Percentiles rank a stretch among this genome's conserved stretches.
Evolutionary conservation across 805 yeast genomes (phyloP).

Genomic region (Lipomyces spencermartinsiae): DNA sequence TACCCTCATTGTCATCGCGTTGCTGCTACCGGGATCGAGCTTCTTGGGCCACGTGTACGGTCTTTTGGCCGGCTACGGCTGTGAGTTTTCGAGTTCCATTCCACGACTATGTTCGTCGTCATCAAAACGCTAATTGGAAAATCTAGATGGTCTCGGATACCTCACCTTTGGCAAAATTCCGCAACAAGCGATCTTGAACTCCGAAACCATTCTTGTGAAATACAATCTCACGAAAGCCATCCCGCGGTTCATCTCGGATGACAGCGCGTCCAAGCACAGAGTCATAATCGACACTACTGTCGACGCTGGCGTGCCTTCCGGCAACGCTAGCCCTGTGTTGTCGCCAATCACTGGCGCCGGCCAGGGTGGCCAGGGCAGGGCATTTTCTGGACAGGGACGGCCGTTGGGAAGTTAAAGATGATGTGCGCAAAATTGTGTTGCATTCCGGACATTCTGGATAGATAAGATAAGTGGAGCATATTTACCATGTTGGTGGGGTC

Average conservation of each 20-base stretch:
- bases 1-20: conserved; percentile 28
- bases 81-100: conserved; percentile 2
- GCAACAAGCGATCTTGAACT: conserved; percentile 22
- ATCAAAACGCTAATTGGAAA: not conserved
- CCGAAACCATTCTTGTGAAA: conserved; percentile 20
- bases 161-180: conserved; percentile 27
- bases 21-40: conserved; percentile 35
- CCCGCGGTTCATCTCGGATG: conserved; percentile 36
- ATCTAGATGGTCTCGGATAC: conserved; percentile 29
- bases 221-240: conserved; percentile 20
- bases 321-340: conserved; percentile 31
- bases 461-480: too few species aligned
- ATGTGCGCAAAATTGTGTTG: not conserved
- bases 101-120: not conserved
- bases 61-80: conserved; percentile 30
- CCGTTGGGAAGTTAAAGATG: conserved; percentile 22
- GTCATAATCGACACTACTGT: conserved; percentile 33
- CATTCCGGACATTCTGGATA: not conserved
- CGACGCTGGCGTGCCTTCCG: conserved; percentile 37
- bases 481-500: too few species aligned
- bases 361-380: not conserved
- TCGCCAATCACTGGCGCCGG: conserved; percentile 13
- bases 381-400: conserved; percentile 31
- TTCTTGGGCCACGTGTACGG: conserved; percentile 35
- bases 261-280: conserved; percentile 34